Evolutionary conservation across 352 stramenopile species (phyloP).

Genomic region (Pythium angustatum): DNA sequence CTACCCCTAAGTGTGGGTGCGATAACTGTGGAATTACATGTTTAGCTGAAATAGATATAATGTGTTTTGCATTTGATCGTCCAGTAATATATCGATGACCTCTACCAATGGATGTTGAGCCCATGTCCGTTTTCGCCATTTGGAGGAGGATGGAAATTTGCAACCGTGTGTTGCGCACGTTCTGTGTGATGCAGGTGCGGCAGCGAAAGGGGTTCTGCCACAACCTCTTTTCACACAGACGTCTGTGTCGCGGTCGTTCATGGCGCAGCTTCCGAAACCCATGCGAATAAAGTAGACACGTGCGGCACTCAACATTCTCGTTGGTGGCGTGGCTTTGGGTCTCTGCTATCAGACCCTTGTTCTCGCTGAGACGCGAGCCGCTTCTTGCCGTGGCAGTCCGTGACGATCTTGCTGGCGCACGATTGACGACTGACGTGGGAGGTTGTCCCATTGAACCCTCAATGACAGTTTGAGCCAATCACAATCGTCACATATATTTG

Average conservation of each 20-base stretch:
- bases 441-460: slow-evolving; percentile 15
- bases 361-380: no score
- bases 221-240: not conserved
- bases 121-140: not conserved
- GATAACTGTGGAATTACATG: not conserved
- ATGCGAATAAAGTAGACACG: no score
- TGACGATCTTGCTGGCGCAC: not conserved
- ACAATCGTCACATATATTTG: not conserved
- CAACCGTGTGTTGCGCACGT: not conserved
- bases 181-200: not conserved
- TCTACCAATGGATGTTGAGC: not conserved
- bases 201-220: not conserved
- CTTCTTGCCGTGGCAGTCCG: no score
- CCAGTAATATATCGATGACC: no score
- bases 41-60: no score
- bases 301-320: no score
- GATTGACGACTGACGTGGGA: not conserved
- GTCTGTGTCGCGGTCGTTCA: not conserved
- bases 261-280: no score
- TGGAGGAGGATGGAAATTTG: slow-evolving; percentile 7
- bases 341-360: no score
- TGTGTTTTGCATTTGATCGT: no score
- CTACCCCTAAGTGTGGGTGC: slow-evolving; percentile 4
- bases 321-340: no score
- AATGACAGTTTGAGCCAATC: not conserved